Percentiles rank a stretch among this genome's conserved stretches.
Conservation (phyloP, 768 basidiomycete species). For the Tremella mesenterica region DNA sequence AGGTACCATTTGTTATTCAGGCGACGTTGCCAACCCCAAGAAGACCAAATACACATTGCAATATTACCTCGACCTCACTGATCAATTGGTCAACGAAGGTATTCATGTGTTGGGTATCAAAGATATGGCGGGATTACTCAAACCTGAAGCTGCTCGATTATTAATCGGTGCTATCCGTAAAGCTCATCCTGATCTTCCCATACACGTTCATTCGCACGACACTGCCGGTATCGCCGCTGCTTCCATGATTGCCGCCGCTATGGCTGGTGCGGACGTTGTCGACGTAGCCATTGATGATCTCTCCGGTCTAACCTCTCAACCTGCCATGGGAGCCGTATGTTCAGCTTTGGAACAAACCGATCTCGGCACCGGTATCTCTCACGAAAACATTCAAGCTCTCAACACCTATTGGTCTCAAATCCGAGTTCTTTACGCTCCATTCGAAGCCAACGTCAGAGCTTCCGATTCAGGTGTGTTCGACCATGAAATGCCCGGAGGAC, state of each 20-base stretch:
- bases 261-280: slow-evolving; percentile 95
- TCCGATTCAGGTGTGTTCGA: slow-evolving; percentile 98
- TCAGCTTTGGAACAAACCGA: slow-evolving; percentile 88
- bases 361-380: slow-evolving; percentile 90
- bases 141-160: slow-evolving; percentile 87
- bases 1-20: slow-evolving; percentile 96
- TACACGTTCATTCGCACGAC: slow-evolving; percentile 99
- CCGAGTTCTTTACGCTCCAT: slow-evolving; percentile 86
- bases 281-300: slow-evolving; percentile 99
- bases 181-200: slow-evolving; percentile 93
- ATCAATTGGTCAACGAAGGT: slow-evolving; percentile 84
- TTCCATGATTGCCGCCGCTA: slow-evolving; percentile 92
- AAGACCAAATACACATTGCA: slow-evolving; percentile 94
- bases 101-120: slow-evolving; percentile 96
- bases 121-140: slow-evolving; percentile 96
- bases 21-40: slow-evolving; percentile 87
- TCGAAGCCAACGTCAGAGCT: slow-evolving; percentile 94
- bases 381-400: slow-evolving; percentile 91
- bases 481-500: slow-evolving; percentile 94
- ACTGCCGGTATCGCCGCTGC: slow-evolving; percentile 96
- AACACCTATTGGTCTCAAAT: slow-evolving; percentile 98
- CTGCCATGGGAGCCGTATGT: slow-evolving; percentile 96
- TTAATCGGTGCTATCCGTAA: slow-evolving; percentile 89
- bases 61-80: slow-evolving; percentile 94
- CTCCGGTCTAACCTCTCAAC: slow-evolving; percentile 96